Percentiles rank a stretch among this genome's conserved stretches.
These are phyloP conservation scores for Paramyrothecium roridum DNA, from an alignment of 2,329 filamentous ascomycete genomes.

Conservation along the genomic window DNA sequence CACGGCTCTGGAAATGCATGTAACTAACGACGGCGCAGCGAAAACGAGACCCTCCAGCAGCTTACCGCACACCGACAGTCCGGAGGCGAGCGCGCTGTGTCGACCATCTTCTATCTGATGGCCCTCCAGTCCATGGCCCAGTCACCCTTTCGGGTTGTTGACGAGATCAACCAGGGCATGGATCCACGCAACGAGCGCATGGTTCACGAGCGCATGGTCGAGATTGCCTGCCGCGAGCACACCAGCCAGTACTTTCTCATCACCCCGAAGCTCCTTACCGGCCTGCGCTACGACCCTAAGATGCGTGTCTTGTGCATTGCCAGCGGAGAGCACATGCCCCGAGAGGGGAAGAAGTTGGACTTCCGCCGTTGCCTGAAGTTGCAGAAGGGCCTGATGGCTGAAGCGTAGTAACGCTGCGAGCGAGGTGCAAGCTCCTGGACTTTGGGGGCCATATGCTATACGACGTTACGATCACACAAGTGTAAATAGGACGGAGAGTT, in stretches of 20 bases:
- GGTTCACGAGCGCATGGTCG: conserved; percentile 97
- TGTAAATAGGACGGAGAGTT: not conserved
- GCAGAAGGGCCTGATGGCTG: conserved; percentile 35
- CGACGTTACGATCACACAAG: not conserved
- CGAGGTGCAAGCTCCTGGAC: not conserved
- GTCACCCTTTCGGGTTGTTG: conserved; percentile 94
- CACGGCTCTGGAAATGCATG: conserved; percentile 1
- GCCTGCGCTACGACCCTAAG: conserved; percentile 78
- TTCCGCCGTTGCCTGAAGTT: conserved; percentile 43
- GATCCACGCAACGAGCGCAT: conserved; percentile 97
- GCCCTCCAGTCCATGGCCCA: conserved; percentile 90
- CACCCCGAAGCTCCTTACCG: conserved; percentile 88
- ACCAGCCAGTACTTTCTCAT: conserved; percentile 92
- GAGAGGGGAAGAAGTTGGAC: conserved; percentile 48
- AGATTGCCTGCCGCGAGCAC: conserved; percentile 86
- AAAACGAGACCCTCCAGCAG: conserved; percentile 77
- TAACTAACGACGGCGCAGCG: conserved; percentile 40
- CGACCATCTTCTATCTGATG: conserved; percentile 99
- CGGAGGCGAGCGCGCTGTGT: conserved; percentile 91
- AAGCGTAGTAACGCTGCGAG: conserved; percentile 11
- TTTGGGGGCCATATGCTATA: not conserved
- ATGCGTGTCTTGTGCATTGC: conserved; percentile 96
- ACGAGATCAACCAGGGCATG: conserved; percentile 99
- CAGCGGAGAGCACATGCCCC: conserved; percentile 73
- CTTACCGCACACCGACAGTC: conserved; percentile 93